Base-by-base conservation (phyloP, 2,329 filamentous ascomycete genomes). In the Neodidymelliopsis sp. region DNA sequence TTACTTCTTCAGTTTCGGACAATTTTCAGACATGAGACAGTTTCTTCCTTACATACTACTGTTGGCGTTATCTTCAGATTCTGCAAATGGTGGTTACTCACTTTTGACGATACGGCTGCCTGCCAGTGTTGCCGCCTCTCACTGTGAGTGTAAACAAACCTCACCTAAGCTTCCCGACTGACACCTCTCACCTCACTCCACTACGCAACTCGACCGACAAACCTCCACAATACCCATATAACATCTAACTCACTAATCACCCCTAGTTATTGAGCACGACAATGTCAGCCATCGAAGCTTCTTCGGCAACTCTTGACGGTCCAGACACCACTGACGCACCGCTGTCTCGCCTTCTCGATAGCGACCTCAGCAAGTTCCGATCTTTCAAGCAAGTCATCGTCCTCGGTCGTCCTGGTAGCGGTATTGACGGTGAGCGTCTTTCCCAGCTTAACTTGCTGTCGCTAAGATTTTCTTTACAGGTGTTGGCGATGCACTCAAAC, bases 351-450 rank as follows among this genome's bases (percentile, higher is more conserved):
- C 43, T 53, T 8, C 15, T 62, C 12, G 54, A 58, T 27, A 18
- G 23, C 8, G 52, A 56, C 18, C 13, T 11, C 4, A 50, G 40
- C 39, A 55, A 49, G 10, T 53, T 35, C 15, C 49, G 53, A 9
- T 39, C 41, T 6, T 29, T 58, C 27, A 63, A 60, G 67, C 66
- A 70, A 39, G 60, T 74, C 18, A 63, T 75, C 3, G 58, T 73
- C 23, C 48, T 75, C 19, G 70, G 71, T 10, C 61, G 65, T 15
- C 66, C 64, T 16, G 56, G 69, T 20, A 70, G 70, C 5, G 70
- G 71, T 11, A 71, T 69, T 13, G 63, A 69, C 48, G 67, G 72
- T 55, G 11, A 40, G 44, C 23, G 11, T 2, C 5, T 10, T 24
- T 24, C n/a, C 2, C 4, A 13, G 4, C 2, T 5, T 8, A 6